Conservation (phyloP, 2,329 filamentous ascomycete genomes). For the Ophiostoma sp. region DNA sequence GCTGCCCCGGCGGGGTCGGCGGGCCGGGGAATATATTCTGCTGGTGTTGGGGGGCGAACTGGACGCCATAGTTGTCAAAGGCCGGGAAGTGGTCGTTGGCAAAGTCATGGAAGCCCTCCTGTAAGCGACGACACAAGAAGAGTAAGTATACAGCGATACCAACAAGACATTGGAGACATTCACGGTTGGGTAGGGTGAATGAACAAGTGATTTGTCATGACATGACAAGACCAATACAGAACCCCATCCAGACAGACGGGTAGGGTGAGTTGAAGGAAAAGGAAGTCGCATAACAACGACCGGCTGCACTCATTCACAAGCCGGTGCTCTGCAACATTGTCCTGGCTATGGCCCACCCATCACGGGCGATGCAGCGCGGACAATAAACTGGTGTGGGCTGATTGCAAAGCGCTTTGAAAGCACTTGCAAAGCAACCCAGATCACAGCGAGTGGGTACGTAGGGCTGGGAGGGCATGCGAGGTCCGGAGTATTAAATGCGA, state of each 20-base stretch:
- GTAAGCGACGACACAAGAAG: constrained; percentile 29
- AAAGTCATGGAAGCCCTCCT: constrained; percentile 54
- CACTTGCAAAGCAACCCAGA: constrained; percentile 30
- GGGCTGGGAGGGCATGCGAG: constrained; percentile 4
- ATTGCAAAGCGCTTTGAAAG: constrained; percentile 28
- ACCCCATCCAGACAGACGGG: neutral
- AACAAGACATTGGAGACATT: neutral
- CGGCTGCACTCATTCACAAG: neutral
- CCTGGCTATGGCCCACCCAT: neutral
- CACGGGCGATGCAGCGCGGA: neutral
- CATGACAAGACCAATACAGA: neutral
- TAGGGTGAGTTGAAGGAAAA: neutral
- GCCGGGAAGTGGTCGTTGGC: constrained; percentile 50
- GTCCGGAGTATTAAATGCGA: constrained; percentile 26
- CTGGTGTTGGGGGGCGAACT: constrained; percentile 40
- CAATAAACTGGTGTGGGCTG: neutral
- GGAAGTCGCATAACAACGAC: neutral
- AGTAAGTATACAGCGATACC: neutral
- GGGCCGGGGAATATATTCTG: constrained; percentile 45
- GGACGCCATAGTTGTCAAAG: constrained; percentile 48
- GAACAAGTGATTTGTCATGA: neutral
- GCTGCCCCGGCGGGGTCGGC: constrained; percentile 53
- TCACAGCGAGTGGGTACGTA: constrained; percentile 29
- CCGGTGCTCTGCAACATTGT: neutral
- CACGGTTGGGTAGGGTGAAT: neutral